These are phyloP conservation scores for Alternaria ethzedia DNA, from an alignment of 2,329 filamentous ascomycete species.

Conservation along the genomic window DNA sequence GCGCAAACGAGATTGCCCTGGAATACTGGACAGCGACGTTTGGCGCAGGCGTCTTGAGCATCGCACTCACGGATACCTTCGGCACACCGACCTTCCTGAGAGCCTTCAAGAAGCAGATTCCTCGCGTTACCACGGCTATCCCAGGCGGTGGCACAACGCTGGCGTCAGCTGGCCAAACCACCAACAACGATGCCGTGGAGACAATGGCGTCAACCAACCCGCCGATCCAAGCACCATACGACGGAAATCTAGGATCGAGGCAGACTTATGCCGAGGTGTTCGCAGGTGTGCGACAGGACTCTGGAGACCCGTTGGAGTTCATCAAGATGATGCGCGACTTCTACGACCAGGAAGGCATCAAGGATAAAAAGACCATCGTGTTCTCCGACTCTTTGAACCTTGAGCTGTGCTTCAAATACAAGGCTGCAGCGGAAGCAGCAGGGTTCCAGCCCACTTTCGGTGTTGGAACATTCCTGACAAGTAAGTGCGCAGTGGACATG, in stretches of 20 bases:
- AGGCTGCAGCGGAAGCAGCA: conserved; percentile 76
- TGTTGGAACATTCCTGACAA: conserved; percentile 93
- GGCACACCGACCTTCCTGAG: conserved; percentile 88
- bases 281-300: conserved; percentile 86
- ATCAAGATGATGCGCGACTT: conserved; percentile 80
- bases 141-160: conserved; percentile 49
- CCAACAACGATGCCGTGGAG: conserved; percentile 43
- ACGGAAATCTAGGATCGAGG: conserved; percentile 50
- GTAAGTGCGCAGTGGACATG: conserved; percentile 46
- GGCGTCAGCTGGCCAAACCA: conserved; percentile 52
- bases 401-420: conserved; percentile 89
- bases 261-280: conserved; percentile 81
- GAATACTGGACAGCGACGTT: conserved; percentile 92
- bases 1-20: conserved; percentile 83
- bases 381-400: conserved; percentile 96
- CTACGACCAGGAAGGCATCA: conserved; percentile 77
- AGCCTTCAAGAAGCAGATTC: conserved; percentile 76
- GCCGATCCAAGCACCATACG: conserved; percentile 54
- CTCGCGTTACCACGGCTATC: conserved; percentile 51
- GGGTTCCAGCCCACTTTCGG: conserved; percentile 90
- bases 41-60: conserved; percentile 79
- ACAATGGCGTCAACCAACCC: conserved; percentile 50
- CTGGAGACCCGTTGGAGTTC: conserved; percentile 82
- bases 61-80: conserved; percentile 95
- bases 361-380: conserved; percentile 84